These are phyloP conservation scores for Nyctanthes arbortristis DNA, from an alignment of 257 asterid species.

Conservation along the genomic window DNA sequence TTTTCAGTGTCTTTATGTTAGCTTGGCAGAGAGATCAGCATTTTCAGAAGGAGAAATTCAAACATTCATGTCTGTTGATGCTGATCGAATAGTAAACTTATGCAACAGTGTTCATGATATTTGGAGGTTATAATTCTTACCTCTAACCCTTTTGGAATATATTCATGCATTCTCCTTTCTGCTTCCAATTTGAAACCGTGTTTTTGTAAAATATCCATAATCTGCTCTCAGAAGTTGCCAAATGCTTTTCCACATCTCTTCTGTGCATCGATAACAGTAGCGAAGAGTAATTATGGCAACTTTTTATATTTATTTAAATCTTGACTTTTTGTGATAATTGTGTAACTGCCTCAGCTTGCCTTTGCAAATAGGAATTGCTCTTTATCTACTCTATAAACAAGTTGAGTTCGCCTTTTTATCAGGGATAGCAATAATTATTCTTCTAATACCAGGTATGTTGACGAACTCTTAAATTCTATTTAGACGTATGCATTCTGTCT, in stretches of 20 bases:
- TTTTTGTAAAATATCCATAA: background rate
- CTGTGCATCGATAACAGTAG: background rate
- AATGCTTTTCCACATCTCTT: background rate
- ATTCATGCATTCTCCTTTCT: background rate
- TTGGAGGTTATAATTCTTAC: conserved; percentile 70
- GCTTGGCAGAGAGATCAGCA: conserved; percentile 86
- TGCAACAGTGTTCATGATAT: conserved; percentile 93
- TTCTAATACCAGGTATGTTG: conserved; percentile 87
- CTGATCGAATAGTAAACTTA: conserved; percentile 80
- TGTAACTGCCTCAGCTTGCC: conserved; percentile 77
- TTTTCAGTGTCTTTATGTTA: conserved; percentile 72
- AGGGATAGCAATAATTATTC: conserved; percentile 79
- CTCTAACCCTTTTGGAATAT: conserved; percentile 16
- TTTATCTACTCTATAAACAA: conserved; percentile 80
- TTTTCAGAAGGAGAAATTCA: conserved; percentile 98
- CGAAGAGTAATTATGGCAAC: background rate
- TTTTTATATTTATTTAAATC: background rate
- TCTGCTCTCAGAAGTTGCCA: background rate
- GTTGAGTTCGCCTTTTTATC: conserved; percentile 92
- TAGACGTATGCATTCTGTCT: background rate
- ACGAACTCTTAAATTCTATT: conserved; percentile 10
- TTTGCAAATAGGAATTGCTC: conserved; percentile 90
- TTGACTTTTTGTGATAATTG: conserved; percentile 22
- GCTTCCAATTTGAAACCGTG: background rate
- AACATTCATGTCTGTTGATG: conserved; percentile 98